phyloP scores from a whole-genome alignment of 23 red algal genomes.

The Agarophyton chilense region DNA sequence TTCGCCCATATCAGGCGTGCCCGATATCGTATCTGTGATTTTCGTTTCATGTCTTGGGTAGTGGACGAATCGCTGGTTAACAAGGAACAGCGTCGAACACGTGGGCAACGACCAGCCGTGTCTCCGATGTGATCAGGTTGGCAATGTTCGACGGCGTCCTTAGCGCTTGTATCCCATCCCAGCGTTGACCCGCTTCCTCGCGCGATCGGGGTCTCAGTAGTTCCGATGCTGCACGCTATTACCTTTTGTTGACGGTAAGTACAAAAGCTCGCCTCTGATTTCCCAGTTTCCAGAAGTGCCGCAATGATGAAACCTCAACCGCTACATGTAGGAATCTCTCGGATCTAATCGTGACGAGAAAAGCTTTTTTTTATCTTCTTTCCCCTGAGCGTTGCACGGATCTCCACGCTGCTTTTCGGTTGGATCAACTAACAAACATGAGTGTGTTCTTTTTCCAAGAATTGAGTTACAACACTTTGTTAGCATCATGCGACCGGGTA shows the following conservation, averaged over 20 bases:
- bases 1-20: no score
- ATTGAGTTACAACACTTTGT: not conserved
- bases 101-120: no score
- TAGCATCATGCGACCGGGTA: conserved; percentile 30
- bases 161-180: no score
- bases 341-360: conserved; percentile 38
- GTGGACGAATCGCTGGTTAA: no score
- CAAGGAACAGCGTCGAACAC: no score
- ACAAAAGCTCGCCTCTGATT: not conserved
- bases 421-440: not conserved
- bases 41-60: no score
- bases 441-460: not conserved
- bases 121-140: no score
- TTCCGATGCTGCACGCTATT: not conserved
- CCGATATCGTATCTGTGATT: no score
- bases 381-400: conserved; percentile 27
- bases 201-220: no score
- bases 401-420: not conserved
- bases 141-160: no score
- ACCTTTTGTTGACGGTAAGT: not conserved
- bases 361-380: conserved; percentile 49
- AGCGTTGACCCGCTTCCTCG: no score
- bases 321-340: conserved; percentile 50
- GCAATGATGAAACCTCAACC: conserved; percentile 35
- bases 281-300: not conserved